A percentile compares a stretch with the other conserved stretches of the same genome.
phyloP scores from a whole-genome alignment of 73 alveolate genomes.

The Uronychia binucleata region DNA sequence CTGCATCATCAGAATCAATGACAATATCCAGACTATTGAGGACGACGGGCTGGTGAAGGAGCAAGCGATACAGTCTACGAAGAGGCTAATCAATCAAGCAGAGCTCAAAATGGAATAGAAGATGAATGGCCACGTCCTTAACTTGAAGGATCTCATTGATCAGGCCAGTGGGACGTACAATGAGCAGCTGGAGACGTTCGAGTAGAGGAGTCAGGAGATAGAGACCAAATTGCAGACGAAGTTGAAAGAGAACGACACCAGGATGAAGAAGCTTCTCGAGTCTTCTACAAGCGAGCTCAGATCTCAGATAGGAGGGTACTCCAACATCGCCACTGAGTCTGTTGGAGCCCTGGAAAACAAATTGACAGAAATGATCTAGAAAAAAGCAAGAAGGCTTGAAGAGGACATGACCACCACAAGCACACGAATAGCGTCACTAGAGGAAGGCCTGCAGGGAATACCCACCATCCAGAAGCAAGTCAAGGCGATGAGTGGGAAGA shows the following conservation, averaged over 20 bases:
- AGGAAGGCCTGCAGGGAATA: background rate
- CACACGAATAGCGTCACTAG: background rate
- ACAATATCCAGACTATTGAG: background rate
- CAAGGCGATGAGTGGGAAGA: background rate
- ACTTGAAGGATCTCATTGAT: background rate
- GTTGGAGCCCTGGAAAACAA: background rate
- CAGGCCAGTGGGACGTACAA: background rate
- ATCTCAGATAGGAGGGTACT: background rate
- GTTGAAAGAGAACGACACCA: background rate
- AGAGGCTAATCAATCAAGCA: background rate
- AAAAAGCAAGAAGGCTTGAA: background rate
- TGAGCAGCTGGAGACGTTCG: background rate
- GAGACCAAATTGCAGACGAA: background rate
- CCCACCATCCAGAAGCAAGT: background rate
- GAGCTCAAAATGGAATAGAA: background rate
- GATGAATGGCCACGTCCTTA: background rate
- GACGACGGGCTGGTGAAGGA: background rate
- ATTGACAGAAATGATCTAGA: background rate
- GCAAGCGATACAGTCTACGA: background rate
- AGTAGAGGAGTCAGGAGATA: background rate
- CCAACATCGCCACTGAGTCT: background rate
- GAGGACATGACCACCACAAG: background rate
- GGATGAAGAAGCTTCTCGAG: background rate
- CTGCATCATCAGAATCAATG: background rate
- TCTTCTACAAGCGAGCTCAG: background rate